These are phyloP conservation scores for Collybiopsis luxurians DNA, from an alignment of 768 basidiomycete species.

Conservation along the genomic window DNA sequence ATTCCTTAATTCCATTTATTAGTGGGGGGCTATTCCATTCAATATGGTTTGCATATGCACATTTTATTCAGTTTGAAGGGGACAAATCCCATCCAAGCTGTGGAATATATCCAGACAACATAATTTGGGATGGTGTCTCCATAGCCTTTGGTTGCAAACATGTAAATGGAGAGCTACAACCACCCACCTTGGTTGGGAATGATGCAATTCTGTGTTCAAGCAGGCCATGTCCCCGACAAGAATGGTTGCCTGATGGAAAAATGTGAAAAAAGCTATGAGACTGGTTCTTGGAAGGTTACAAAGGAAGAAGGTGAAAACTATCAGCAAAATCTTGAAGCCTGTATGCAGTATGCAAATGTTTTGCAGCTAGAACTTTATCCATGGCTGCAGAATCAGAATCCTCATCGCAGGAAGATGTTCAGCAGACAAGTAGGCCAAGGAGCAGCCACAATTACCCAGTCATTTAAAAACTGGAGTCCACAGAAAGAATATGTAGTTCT, in stretches of 20 bases:
- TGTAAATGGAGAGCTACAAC: constrained; percentile 18
- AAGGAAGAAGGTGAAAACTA: not conserved
- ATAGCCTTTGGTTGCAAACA: constrained; percentile 27
- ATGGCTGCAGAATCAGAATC: not conserved
- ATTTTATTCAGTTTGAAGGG: constrained; percentile 16
- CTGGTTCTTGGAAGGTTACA: not conserved
- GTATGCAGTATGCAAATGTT: too few relatives aligned
- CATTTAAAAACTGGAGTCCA: not conserved
- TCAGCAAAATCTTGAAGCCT: too few relatives aligned
- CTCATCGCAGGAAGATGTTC: not conserved
- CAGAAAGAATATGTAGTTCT: not conserved
- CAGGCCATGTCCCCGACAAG: constrained; percentile 4
- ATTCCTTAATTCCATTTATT: constrained; percentile 22
- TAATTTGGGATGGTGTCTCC: constrained; percentile 33
- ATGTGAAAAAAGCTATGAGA: not conserved
- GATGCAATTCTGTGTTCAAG: constrained; percentile 9
- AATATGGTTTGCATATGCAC: constrained; percentile 31
- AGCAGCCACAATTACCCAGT: not conserved
- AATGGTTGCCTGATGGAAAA: constrained; percentile 10
- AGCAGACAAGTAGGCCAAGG: not conserved
- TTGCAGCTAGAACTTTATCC: too few relatives aligned
- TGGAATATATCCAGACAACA: constrained; percentile 23
- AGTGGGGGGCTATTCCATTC: constrained; percentile 24
- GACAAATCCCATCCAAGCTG: constrained; percentile 25
- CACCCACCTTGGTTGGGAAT: constrained; percentile 19